Evolutionary conservation across 768 basidiomycete genomes (phyloP), one percentile per base, ranked within the genome.

Genomic region (Lactarius deliciosus): DNA sequence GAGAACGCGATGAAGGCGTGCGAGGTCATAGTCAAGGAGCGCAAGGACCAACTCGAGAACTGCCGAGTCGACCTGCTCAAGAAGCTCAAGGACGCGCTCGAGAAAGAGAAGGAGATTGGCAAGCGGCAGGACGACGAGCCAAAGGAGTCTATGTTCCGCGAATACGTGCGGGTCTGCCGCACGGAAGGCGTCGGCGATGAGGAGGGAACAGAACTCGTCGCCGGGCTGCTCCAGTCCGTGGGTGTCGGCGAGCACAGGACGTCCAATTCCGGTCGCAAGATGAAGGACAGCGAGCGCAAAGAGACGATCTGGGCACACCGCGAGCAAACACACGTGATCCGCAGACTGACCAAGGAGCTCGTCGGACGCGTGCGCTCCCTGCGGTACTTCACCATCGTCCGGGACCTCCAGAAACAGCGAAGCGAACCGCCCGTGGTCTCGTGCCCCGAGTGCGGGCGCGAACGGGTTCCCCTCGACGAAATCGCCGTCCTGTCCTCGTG

Each of bases 301-400:
- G 90, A 87, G 62, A 78, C 79, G 34, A 82, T 85, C 57, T 94
- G 92, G 92, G 86, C 85, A 43, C 89, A 92, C 72, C 88, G 94
- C 40, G 93, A 96, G 76, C 85, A 92, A 73, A 89, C 92, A 1
- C 94, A 96, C 74, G 86, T 89, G 56, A 89, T 96, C 64, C 86
- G 94, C 56, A 85, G 88, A 57, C 78, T 97, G 56, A 86, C 86
- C 40, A 95, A 94, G 76, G 96, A 97, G 76, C 85, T 96, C 60
- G 88, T 92, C 32, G 94, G 93, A 36, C 90, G 95, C 58, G 86
- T 92, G 57, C 88, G 95, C 54, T 97, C 95, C 2, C 81, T 93
- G 41, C 91, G 95, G 54, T 97, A 94, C 79, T 97, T 98, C 79
- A 91, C 85, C 8, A 90, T 91, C 61, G 93, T 97, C 50, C 90